phyloP scores from a whole-genome alignment of 805 yeast genomes.

The Yarrowia yakushimensis region DNA sequence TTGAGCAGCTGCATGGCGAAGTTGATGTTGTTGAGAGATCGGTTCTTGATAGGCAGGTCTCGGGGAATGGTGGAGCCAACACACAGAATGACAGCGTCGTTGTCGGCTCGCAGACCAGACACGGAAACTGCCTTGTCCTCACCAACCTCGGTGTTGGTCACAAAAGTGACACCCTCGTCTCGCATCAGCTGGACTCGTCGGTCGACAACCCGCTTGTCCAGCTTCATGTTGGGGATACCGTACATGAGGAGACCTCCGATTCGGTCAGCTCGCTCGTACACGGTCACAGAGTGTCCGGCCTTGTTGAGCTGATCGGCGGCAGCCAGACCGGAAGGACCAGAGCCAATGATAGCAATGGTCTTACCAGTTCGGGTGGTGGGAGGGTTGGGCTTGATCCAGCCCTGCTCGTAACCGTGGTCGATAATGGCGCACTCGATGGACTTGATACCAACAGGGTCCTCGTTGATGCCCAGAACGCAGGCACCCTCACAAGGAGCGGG shows the following conservation, averaged over 20 bases:
- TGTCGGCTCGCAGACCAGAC: slow-evolving; percentile 56
- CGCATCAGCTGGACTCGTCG: slow-evolving; percentile 87
- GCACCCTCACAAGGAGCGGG: slow-evolving; percentile 99
- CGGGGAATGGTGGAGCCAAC: slow-evolving; percentile 97
- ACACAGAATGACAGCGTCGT: slow-evolving; percentile 85
- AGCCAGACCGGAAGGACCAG: slow-evolving; percentile 97
- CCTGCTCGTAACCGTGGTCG: slow-evolving; percentile 93
- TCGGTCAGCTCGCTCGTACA: slow-evolving; percentile 90
- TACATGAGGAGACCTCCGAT: slow-evolving; percentile 97
- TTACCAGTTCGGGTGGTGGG: slow-evolving; percentile 82
- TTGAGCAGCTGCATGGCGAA: slow-evolving; percentile 91
- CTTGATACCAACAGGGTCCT: slow-evolving; percentile 94
- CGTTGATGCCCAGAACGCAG: slow-evolving; percentile 87
- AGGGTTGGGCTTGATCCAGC: slow-evolving; percentile 87
- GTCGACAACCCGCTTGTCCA: slow-evolving; percentile 88
- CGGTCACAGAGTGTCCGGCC: slow-evolving; percentile 91
- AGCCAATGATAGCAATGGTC: slow-evolving; percentile 81
- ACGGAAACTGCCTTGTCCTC: slow-evolving; percentile 61
- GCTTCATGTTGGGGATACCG: slow-evolving; percentile 98
- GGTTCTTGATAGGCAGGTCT: slow-evolving; percentile 90
- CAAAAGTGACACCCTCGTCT: slow-evolving; percentile 83
- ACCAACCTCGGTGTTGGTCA: slow-evolving; percentile 76
- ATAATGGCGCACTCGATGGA: slow-evolving; percentile 94
- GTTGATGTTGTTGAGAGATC: slow-evolving; percentile 83
- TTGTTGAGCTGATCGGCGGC: slow-evolving; percentile 95